phyloP scores from a whole-genome alignment of 2,329 filamentous ascomycete genomes.

The Penicillium corylophilum region DNA sequence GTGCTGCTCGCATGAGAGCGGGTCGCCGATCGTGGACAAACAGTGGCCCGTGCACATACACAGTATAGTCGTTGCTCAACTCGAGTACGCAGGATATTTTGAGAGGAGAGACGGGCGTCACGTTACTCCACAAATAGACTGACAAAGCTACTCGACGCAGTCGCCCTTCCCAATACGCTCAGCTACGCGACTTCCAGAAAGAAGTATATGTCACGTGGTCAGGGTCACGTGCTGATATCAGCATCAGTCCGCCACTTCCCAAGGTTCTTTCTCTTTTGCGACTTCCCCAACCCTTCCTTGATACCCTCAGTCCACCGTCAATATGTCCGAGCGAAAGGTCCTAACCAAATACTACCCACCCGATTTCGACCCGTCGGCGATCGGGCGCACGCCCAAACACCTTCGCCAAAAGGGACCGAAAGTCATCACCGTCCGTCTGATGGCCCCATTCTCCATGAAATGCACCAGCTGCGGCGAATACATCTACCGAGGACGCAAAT shows the following conservation, averaged over 20 bases:
- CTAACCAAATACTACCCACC: slow-evolving; percentile 61
- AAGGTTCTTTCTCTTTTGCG: background rate
- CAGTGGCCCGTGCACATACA: slow-evolving; percentile 20
- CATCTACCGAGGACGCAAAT: slow-evolving; percentile 91
- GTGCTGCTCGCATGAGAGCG: slow-evolving; percentile 16
- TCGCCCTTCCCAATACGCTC: background rate
- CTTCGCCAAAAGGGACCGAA: slow-evolving; percentile 67
- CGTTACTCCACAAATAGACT: background rate
- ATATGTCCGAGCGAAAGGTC: slow-evolving; percentile 85
- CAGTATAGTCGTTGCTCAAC: background rate
- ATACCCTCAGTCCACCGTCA: slow-evolving; percentile 25
- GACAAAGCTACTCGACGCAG: background rate
- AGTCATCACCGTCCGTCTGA: slow-evolving; percentile 81
- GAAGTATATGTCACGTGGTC: background rate
- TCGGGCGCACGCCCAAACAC: slow-evolving; percentile 64
- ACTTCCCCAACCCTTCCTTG: background rate
- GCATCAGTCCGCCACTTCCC: background rate
- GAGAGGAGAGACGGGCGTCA: background rate
- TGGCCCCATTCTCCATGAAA: slow-evolving; percentile 83
- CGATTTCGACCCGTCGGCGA: slow-evolving; percentile 86
- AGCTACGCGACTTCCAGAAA: background rate
- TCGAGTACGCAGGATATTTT: background rate
- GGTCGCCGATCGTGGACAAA: slow-evolving; percentile 22
- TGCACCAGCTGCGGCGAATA: slow-evolving; percentile 66
- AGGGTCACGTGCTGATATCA: background rate